Percentiles rank a stretch among this genome's conserved stretches.
Conservation (phyloP, 1,284 basidiomycete species). For the Irpex rosettiformis region DNA sequence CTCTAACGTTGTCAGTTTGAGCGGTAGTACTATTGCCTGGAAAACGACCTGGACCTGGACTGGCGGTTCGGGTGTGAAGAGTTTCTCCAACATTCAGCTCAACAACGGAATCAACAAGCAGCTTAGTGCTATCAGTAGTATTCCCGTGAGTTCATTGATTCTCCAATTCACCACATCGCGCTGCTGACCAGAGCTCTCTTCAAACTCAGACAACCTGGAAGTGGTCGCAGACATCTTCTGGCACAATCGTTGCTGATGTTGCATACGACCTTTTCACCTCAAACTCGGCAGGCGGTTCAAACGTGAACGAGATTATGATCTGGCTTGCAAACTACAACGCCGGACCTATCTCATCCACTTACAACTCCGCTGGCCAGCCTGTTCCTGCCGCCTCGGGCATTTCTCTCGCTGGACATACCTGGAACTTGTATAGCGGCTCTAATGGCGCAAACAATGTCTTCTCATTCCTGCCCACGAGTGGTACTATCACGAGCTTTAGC, state of each 20-base stretch:
- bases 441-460: conserved; percentile 61
- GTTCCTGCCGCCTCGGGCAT: conserved; percentile 42
- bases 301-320: conserved; percentile 62
- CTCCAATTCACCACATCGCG: conserved; percentile 5
- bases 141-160: conserved; percentile 40
- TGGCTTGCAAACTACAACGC: conserved; percentile 61
- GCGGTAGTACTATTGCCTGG: conserved; percentile 48
- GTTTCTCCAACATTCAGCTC: conserved; percentile 55
- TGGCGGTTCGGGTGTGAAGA: conserved; percentile 53
- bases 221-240: conserved; percentile 36
- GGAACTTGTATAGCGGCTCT: conserved; percentile 56
- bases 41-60: conserved; percentile 52
- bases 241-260: conserved; percentile 44
- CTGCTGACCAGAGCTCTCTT: conserved; percentile 13
- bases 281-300: conserved; percentile 43
- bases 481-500: conserved; percentile 46
- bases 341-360: conserved; percentile 51
- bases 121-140: conserved; percentile 49
- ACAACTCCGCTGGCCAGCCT: conserved; percentile 45
- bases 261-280: conserved; percentile 67
- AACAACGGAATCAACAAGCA: conserved; percentile 50
- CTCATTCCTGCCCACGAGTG: conserved; percentile 54
- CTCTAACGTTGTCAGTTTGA: conserved; percentile 43
- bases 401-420: conserved; percentile 45
- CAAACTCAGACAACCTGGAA: conserved; percentile 37